These are phyloP conservation scores for Exserohilum turcica DNA, from an alignment of 2,329 filamentous ascomycete species.

Conservation along the genomic window DNA sequence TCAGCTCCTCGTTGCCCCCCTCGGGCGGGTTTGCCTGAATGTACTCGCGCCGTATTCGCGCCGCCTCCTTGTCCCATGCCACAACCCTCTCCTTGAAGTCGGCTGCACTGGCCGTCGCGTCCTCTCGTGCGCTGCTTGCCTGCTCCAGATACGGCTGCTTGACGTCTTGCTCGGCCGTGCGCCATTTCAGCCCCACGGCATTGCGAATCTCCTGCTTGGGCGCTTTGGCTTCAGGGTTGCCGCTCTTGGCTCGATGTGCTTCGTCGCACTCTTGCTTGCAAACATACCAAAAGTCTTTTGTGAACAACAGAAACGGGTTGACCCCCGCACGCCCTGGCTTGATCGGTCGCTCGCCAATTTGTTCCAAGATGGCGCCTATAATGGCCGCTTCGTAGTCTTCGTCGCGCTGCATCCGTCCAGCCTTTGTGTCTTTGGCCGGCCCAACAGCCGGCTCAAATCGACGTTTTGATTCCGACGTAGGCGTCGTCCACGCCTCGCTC, in stretches of 20 bases:
- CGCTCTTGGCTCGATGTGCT: constrained; percentile 66
- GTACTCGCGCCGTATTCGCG: constrained; percentile 52
- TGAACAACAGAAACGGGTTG: constrained; percentile 89
- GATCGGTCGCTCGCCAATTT: constrained; percentile 75
- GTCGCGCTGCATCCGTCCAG: constrained; percentile 34
- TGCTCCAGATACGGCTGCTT: constrained; percentile 79
- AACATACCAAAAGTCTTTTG: constrained; percentile 71
- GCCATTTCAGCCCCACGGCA: constrained; percentile 91
- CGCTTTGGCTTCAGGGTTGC: constrained; percentile 70
- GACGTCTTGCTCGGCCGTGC: constrained; percentile 70
- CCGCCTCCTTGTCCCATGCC: constrained; percentile 74
- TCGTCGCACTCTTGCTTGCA: constrained; percentile 70
- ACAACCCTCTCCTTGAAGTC: constrained; percentile 66
- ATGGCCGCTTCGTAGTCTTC: constrained; percentile 63
- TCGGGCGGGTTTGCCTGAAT: constrained; percentile 44
- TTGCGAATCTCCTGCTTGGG: constrained; percentile 76
- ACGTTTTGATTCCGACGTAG: constrained; percentile 30
- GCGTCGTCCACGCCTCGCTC: constrained; percentile 24
- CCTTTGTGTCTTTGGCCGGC: constrained; percentile 22
- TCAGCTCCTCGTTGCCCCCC: constrained; percentile 34
- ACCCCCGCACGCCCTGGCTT: constrained; percentile 74
- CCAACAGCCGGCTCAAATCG: constrained; percentile 27
- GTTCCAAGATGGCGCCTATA: constrained; percentile 59
- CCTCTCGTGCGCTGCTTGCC: constrained; percentile 71
- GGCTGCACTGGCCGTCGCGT: constrained; percentile 63